Evolutionary conservation across 2,329 filamentous ascomycete genomes (phyloP), one percentile per base, ranked within the genome.

Genomic region (Dactylonectria macrodidyma): DNA sequence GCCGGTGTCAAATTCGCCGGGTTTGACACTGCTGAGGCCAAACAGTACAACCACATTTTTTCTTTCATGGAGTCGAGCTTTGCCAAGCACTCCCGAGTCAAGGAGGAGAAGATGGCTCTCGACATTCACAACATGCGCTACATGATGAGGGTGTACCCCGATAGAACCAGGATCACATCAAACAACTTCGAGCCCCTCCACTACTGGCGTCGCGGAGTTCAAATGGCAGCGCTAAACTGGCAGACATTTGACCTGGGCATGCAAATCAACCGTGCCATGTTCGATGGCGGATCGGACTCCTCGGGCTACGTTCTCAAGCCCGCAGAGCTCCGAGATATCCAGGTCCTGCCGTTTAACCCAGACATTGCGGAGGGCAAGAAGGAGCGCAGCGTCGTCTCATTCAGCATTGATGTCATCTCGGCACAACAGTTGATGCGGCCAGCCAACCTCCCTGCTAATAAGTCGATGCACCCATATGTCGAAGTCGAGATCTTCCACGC

Each of bases 201-300:
- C 69, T 97, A 96, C 79, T 99, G 96, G 96, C 91, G 95, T 59
- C 91, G 94, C 50, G 96, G 96, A 36, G 96, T 98, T 19, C 96
- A 99, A 82, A 98, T 99, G 95, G 95, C 93, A 14, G 96, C 96
- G 0, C 86, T 98, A 70, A 99, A 99, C 82, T 98, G 96, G 95
- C 96, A 99, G 82, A 98, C 95, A 0, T 98, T 97, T 77, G 96
- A 98, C 78, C 87, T 97, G 19, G 94, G 95, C 52, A 96, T 98
- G 89, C 95, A 98, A 78, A 88, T 98, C 80, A 98, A 98, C 79
- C 93, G 96, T 73, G 96, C 96, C 77, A 98, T 99, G 96, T 99
- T 98, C 78, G 93, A 95, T 54, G 93, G 94, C 65, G 94, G 94
- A 50, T 91, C 89, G 12, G 96, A 98, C 81, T 90, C 91, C 63